phyloP scores from a whole-genome alignment of 2,329 filamentous ascomycete species.

The Teratosphaeria nubilosa region DNA sequence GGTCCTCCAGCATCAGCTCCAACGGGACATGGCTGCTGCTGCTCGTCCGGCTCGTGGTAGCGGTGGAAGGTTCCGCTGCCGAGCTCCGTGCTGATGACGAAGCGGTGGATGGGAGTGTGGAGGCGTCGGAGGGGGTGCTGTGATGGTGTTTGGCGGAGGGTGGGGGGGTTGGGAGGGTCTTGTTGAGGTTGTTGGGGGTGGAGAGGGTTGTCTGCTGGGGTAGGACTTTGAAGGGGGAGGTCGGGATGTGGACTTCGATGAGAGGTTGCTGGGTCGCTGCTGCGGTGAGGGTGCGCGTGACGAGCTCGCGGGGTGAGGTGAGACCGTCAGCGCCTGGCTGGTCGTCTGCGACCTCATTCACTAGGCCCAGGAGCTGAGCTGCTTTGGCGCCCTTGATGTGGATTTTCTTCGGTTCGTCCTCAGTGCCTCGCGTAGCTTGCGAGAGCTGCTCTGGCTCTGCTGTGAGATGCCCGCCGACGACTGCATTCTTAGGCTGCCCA shows the following conservation, averaged over 20 bases:
- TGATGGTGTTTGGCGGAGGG: not conserved
- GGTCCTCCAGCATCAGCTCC: not conserved
- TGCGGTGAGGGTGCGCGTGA: not conserved
- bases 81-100: not conserved
- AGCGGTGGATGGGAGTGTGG: not conserved
- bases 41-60: not conserved
- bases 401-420: conserved; percentile 7
- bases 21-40: not conserved
- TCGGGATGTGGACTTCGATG: conserved; percentile 1
- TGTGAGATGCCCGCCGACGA: not conserved
- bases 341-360: conserved; percentile 4
- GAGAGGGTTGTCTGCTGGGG: not conserved
- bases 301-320: conserved; percentile 1
- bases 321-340: conserved; percentile 1
- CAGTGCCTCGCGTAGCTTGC: conserved; percentile 1
- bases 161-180: not conserved
- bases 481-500: not conserved
- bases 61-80: not conserved
- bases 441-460: not conserved
- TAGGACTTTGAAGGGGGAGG: not conserved
- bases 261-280: not conserved
- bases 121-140: not conserved
- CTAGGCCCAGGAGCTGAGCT: conserved; percentile 17
- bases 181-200: not conserved
- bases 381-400: conserved; percentile 18